Base-by-base conservation (phyloP, 1,139 yeast species). In the Protomyces lactucae-debilis region DNA sequence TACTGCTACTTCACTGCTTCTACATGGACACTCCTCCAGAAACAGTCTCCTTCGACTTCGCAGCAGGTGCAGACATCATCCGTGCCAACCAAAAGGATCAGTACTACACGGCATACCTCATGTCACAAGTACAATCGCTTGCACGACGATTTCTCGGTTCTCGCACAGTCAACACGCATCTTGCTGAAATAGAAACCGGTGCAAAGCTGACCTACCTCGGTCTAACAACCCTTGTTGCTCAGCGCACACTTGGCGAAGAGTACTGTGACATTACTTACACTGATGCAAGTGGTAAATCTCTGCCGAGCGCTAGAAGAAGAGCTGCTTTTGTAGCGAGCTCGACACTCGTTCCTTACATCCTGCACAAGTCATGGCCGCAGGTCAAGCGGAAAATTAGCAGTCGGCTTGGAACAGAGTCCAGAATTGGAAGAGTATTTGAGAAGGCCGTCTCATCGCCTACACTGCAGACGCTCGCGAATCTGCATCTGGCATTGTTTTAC, bases 231-330 rank as follows among this genome's bases (percentile, higher is more conserved):
- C 74, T 87, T 16, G 68, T 83, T 3, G 93, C 95, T 0, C 84
- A 89, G 3, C 79, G 95, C 65, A 92, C 98, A 0, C 77, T 92
- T 40, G 99, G 99, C 0, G 98, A 92, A 73, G 98, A 93, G 75
- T 92, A 92, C 74, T 93, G 92, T 18, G 97, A 92, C 74, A 77
- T 92, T 66, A 78, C 87, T 21, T 89, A 90, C 71, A 88, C 88
- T 5, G 80, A 73, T 73, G 66, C 78, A 80, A 66, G 76, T 75
- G 61, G 89, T 85, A 0, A 77, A 71, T 71, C 77, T 36, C 74
- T 86, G n/a, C 87, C 89, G 1, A 77, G 75, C 51, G 39, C 78
- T 2, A n/a, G 64, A 52, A 67, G 76, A 48, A 68, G 77, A 21
- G 69, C 71, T 2, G 74, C 73, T 6, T 76, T 68, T 64, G 75